Percentiles rank a stretch among this genome's conserved stretches.
These are phyloP conservation scores for Fusarium pseudonygamai DNA, from an alignment of 2,329 filamentous ascomycete species.

Conservation along the genomic window DNA sequence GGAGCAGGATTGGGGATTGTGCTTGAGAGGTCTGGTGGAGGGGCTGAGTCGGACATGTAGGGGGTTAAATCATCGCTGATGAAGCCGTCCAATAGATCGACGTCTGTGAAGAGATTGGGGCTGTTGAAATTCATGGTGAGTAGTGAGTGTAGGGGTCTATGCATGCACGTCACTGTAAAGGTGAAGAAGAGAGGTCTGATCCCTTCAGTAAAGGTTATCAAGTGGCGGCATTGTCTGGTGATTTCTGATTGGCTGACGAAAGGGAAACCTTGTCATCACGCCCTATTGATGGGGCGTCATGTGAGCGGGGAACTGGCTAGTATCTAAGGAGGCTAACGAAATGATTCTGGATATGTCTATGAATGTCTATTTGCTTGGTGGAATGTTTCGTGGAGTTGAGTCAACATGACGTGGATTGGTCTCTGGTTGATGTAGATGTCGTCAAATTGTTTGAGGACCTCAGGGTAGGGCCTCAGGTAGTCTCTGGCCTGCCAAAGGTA, in stretches of 20 bases:
- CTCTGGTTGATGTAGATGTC: constrained; percentile 32
- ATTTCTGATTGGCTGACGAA: constrained; percentile 10
- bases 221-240: constrained; percentile 6
- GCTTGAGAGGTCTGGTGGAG: neutral
- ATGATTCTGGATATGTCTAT: neutral
- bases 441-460: constrained; percentile 28
- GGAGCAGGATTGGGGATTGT: neutral
- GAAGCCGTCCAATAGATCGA: constrained; percentile 30
- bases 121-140: constrained; percentile 14
- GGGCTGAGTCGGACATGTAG: constrained; percentile 18
- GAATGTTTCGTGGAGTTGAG: constrained; percentile 25
- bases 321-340: neutral
- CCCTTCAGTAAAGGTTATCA: constrained; percentile 10
- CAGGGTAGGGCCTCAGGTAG: constrained; percentile 23
- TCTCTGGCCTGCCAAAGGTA: constrained; percentile 34
- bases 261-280: constrained; percentile 34
- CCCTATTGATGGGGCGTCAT: constrained; percentile 39
- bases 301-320: constrained; percentile 11
- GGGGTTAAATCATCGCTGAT: constrained; percentile 26
- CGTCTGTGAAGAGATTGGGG: constrained; percentile 16
- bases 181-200: constrained; percentile 15
- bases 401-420: constrained; percentile 26
- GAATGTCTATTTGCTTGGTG: neutral
- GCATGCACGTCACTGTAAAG: constrained; percentile 18
- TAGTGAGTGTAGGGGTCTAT: neutral